Evolutionary conservation across 106 monocot species (phyloP).

Genomic region (Acorus calamus): DNA sequence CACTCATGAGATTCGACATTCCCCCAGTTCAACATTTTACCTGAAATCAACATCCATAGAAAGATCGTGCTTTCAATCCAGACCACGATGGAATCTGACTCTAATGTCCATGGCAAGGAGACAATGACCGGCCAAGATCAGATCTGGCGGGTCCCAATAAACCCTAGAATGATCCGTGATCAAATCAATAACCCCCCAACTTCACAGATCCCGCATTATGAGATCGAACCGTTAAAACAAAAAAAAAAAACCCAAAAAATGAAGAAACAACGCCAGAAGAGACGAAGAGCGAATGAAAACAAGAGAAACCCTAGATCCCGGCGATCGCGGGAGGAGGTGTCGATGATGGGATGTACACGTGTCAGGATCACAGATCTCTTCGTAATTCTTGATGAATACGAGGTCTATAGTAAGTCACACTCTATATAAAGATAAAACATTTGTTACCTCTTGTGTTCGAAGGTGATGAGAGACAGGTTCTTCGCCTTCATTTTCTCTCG

Average conservation of each 20-base stretch:
- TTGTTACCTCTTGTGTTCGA: constrained; percentile 56
- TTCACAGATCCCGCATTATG: too few relatives aligned
- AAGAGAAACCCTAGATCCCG: constrained; percentile 10
- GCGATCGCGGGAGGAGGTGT: background rate
- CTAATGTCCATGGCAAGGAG: constrained; percentile 8
- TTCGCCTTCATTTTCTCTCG: constrained; percentile 28
- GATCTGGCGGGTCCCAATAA: too few relatives aligned
- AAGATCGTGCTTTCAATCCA: constrained; percentile 8
- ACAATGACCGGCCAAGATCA: too few relatives aligned
- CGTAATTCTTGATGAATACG: background rate
- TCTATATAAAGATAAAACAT: too few relatives aligned
- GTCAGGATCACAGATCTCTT: background rate
- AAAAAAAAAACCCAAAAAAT: too few relatives aligned
- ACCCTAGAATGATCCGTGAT: background rate
- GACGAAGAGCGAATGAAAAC: background rate
- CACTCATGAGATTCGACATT: background rate
- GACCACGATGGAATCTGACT: constrained; percentile 1
- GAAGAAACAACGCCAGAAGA: background rate
- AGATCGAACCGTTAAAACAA: too few relatives aligned
- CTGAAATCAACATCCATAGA: constrained; percentile 43
- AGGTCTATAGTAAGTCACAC: background rate
- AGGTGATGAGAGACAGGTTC: constrained; percentile 37
- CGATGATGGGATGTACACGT: constrained; percentile 1
- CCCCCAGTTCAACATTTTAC: constrained; percentile 4
- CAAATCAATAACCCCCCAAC: too few relatives aligned